These are phyloP conservation scores for Hirsutella minnesotensis DNA, from an alignment of 2,329 filamentous ascomycete genomes.

Conservation along the genomic window DNA sequence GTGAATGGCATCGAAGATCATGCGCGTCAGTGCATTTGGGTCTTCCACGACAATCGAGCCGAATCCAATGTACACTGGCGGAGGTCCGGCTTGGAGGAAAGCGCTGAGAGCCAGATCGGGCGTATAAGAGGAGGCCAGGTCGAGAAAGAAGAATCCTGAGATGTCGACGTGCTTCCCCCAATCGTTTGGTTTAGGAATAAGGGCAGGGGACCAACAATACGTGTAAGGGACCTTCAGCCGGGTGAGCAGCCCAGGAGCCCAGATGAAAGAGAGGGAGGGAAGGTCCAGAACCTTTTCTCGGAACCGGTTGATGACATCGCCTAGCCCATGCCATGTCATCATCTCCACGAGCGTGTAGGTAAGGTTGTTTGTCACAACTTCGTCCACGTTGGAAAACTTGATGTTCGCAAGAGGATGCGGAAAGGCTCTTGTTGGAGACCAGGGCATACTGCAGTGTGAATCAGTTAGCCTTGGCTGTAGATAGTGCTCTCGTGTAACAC, in stretches of 20 bases:
- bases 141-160: conserved; percentile 66
- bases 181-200: conserved; percentile 69
- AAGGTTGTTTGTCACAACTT: conserved; percentile 68
- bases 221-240: conserved; percentile 72
- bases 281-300: conserved; percentile 62
- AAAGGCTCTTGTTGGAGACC: conserved; percentile 75
- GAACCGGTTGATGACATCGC: conserved; percentile 85
- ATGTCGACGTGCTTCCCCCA: conserved; percentile 63
- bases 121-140: conserved; percentile 52
- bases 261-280: conserved; percentile 67
- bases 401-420: conserved; percentile 81
- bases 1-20: conserved; percentile 60
- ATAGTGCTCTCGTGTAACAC: too few relatives aligned
- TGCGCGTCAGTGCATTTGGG: conserved; percentile 55
- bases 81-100: conserved; percentile 56
- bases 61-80: conserved; percentile 74
- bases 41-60: conserved; percentile 75
- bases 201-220: conserved; percentile 75
- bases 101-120: conserved; percentile 52
- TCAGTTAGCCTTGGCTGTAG: too few relatives aligned
- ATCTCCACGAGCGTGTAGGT: conserved; percentile 80
- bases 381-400: conserved; percentile 62
- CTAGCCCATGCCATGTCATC: conserved; percentile 86
- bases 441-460: conserved; percentile 67
- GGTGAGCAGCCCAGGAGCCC: conserved; percentile 69